Evolutionary conservation across 225 moss, liverwort and hornwort species (phyloP).

Genomic region (Pseudoscleropodium purum): DNA sequence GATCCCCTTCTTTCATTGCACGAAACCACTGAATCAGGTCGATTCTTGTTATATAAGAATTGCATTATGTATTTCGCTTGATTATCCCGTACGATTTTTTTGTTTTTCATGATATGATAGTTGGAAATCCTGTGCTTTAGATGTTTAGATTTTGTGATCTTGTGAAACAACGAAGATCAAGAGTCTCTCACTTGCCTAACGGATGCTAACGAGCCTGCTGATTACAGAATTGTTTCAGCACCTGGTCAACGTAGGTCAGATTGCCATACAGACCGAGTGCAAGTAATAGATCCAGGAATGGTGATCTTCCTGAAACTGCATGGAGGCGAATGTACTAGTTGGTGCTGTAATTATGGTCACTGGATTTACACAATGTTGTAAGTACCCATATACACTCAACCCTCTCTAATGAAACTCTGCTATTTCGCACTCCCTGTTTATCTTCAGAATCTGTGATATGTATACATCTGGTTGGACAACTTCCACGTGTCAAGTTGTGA

Average conservation of each 20-base stretch:
- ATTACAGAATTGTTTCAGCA: conserved; percentile 8
- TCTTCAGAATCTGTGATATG: neutral
- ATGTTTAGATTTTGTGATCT: neutral
- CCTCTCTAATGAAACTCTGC: neutral
- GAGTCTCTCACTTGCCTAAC: neutral
- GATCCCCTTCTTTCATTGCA: neutral
- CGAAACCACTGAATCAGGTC: neutral
- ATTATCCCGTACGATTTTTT: neutral
- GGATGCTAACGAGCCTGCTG: conserved; percentile 1
- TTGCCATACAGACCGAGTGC: conserved; percentile 5
- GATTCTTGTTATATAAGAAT: neutral
- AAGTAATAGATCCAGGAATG: conserved; percentile 13
- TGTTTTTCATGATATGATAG: neutral
- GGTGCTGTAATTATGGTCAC: conserved; percentile 5
- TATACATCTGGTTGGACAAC: neutral
- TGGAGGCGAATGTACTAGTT: conserved; percentile 13
- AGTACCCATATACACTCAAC: neutral
- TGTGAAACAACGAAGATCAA: neutral
- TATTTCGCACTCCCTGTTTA: neutral
- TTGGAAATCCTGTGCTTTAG: neutral
- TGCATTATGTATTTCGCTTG: neutral
- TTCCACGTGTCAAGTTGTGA: neutral
- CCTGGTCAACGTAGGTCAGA: conserved; percentile 3
- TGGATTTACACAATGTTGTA: conserved; percentile 13
- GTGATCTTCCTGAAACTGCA: conserved; percentile 11